A percentile compares a stretch with the other conserved stretches of the same genome.
Evolutionary conservation across 73 alveolate genomes (phyloP).

Genomic region (Durusdinium trenchii): DNA sequence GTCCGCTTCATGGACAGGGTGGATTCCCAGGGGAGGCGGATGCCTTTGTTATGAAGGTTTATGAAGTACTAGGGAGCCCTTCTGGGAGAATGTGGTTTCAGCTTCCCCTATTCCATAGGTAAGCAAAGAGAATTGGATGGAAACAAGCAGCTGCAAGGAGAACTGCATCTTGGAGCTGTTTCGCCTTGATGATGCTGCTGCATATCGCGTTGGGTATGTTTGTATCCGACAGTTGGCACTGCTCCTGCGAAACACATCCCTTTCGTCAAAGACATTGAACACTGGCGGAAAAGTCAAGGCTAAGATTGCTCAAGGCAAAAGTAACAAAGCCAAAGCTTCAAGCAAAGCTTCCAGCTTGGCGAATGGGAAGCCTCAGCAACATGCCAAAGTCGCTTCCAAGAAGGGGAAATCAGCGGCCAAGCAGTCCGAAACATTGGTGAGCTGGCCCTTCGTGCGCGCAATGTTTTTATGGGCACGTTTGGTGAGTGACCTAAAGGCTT

Average conservation of each 20-base stretch:
- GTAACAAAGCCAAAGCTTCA: neutral
- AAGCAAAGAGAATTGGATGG: neutral
- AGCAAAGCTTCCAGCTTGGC: neutral
- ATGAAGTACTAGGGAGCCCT: no score
- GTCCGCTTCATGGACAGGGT: constrained; percentile 52
- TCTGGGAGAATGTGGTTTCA: no score
- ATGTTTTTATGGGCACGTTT: constrained; percentile 67
- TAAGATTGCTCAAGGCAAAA: neutral
- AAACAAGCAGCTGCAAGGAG: constrained; percentile 3
- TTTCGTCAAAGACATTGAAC: neutral
- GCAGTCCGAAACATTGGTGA: neutral
- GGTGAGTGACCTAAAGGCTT: constrained; percentile 36
- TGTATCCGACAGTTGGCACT: constrained; percentile 80
- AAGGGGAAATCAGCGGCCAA: neutral
- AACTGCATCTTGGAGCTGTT: constrained; percentile 81
- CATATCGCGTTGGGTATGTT: constrained; percentile 68
- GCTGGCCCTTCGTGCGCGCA: constrained; percentile 84
- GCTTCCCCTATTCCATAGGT: no score
- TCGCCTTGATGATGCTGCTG: constrained; percentile 64
- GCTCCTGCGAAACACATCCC: constrained; percentile 41
- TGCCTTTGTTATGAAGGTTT: no score
- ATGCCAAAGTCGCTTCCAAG: neutral
- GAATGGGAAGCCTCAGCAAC: neutral
- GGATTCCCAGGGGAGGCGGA: neutral
- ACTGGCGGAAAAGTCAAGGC: neutral